Percentiles rank a stretch among this genome's conserved stretches.
phyloP scores from a whole-genome alignment of 805 yeast genomes.

The Kazachstania taianensis region DNA sequence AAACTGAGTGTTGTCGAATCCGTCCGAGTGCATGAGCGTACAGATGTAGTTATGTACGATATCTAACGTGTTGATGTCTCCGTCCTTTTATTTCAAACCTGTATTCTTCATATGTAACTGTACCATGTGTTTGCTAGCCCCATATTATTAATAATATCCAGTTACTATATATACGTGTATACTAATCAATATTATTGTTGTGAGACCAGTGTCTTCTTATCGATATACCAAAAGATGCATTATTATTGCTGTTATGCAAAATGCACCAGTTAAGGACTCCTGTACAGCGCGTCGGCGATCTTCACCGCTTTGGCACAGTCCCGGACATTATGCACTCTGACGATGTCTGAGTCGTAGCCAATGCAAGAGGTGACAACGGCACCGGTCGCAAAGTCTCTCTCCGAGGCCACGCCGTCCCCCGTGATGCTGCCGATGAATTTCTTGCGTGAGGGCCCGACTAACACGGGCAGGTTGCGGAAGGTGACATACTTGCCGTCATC shows the following conservation, averaged over 20 bases:
- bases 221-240: too few relatives aligned
- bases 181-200: neutral
- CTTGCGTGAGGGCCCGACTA: constrained; percentile 86
- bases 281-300: constrained; percentile 56
- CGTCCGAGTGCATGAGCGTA: too few relatives aligned
- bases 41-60: too few relatives aligned
- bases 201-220: too few relatives aligned
- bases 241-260: neutral
- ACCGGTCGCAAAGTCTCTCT: constrained; percentile 68
- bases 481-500: constrained; percentile 13
- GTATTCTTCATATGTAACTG: neutral
- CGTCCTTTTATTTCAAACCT: neutral
- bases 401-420: constrained; percentile 40
- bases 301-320: constrained; percentile 44
- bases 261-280: neutral
- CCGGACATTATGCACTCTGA: constrained; percentile 78
- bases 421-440: constrained; percentile 72
- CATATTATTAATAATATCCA: too few relatives aligned
- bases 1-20: too few relatives aligned
- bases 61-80: neutral
- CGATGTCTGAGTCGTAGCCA: constrained; percentile 65
- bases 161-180: neutral
- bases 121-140: neutral
- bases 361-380: constrained; percentile 67
- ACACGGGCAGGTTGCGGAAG: constrained; percentile 43